These are phyloP conservation scores for Yamadazyma olivae DNA, from an alignment of 805 yeast species.

Conservation along the genomic window DNA sequence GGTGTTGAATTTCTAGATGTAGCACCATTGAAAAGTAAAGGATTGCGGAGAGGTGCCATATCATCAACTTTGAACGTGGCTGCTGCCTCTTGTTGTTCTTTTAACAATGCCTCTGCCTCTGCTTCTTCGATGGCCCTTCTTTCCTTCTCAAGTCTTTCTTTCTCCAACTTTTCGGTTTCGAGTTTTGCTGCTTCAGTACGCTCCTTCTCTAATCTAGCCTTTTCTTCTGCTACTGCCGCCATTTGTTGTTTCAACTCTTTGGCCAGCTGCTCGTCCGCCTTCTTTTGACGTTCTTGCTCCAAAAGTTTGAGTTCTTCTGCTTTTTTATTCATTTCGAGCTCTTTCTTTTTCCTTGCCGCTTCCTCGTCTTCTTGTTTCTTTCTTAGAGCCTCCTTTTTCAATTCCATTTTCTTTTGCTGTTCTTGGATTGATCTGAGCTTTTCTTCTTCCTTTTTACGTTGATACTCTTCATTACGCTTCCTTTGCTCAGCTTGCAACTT, in stretches of 20 bases:
- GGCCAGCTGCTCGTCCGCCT: slow-evolving; percentile 6
- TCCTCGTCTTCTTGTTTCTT: slow-evolving; percentile 19
- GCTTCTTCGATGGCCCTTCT: slow-evolving; percentile 4
- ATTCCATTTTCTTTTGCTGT: slow-evolving; percentile 27
- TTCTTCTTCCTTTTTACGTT: slow-evolving; percentile 45
- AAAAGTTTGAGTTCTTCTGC: slow-evolving; percentile 8
- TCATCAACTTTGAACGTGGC: slow-evolving; percentile 1
- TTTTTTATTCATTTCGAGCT: slow-evolving; percentile 20
- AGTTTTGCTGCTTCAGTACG: slow-evolving; percentile 6
- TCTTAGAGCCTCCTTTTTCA: slow-evolving; percentile 26
- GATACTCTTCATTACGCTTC: slow-evolving; percentile 36
- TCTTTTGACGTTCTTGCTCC: slow-evolving; percentile 13
- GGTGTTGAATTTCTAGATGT: slow-evolving; percentile 4
- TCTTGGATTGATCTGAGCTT: slow-evolving; percentile 43
- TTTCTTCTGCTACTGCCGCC: slow-evolving; percentile 3
- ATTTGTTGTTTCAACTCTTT: no score
- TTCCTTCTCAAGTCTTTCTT: slow-evolving; percentile 12
- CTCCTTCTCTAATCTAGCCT: slow-evolving; percentile 9
- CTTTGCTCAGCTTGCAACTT: slow-evolving; percentile 35
- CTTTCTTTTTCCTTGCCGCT: slow-evolving; percentile 20
- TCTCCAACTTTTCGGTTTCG: slow-evolving; percentile 9
- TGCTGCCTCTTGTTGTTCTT: slow-evolving; percentile 7
- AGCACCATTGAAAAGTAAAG: slow-evolving; percentile 1
- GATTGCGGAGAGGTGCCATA: background rate
- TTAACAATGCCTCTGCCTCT: slow-evolving; percentile 8